Base-by-base conservation (phyloP, 2,329 filamentous ascomycete genomes). In the Lasiodiplodia sp. region DNA sequence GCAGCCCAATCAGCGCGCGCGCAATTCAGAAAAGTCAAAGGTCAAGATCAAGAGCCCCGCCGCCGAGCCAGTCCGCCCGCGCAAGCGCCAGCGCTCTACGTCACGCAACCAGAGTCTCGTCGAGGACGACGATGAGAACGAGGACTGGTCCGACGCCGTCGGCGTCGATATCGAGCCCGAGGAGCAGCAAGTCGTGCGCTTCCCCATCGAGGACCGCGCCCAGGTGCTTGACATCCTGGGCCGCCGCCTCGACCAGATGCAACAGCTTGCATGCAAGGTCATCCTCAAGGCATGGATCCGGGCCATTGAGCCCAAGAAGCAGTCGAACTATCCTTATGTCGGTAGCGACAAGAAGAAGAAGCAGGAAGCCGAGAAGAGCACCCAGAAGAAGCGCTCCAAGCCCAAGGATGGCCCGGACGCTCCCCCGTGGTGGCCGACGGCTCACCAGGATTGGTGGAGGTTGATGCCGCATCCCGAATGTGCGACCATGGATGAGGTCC, bases 251-350 rank as follows among this genome's bases (percentile, higher is more conserved):
- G 87, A 86, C 71, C 86, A 86, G 69, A 86, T 91, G 72, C 91
- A 93, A 73, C 91, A 94, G 73, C 86, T 88, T 1, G 87, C 89
- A 7, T 91, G 89, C 79, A 93, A 93, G 78, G 81, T 89, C 31
- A 89, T 93, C 65, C 88, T 88, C 40, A 94, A 93, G 76, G 89
- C 87, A 12, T 93, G 91, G 87, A 89, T 94, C 69, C 92, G 92
- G 75, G 84, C 88, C 1, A 87, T 93, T 2, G 90, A 92, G 73
- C 91, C 91, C 0, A 92, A 91, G 79, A 94, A 94, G 78, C 91
- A 93, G 77, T 90, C 89, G 0, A 90, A 87, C 21, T 88, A 91
- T 72, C 91, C 91, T 0, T 94, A 94, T 74, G 91, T 89, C 1
- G 84, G 85, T n/a, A 86, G 85, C 38, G 86, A 89, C 56, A 85